Conservation (phyloP, 2,329 filamentous ascomycete genomes). For the Chrysoporthe cubensis region DNA sequence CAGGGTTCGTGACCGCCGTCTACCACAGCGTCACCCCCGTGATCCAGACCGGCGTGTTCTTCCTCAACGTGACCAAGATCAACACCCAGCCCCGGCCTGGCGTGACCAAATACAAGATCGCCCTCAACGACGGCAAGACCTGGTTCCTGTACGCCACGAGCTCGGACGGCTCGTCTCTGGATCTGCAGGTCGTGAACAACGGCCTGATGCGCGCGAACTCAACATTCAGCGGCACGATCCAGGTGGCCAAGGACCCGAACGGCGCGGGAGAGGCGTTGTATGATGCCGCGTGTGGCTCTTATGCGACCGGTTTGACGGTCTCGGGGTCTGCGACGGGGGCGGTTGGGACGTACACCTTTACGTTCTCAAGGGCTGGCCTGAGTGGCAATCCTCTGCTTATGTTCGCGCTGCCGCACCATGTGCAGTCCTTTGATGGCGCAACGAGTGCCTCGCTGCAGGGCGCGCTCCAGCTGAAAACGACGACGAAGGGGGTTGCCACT, state of each 20-base stretch:
- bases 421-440: conserved; percentile 69
- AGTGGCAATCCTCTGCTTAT: conserved; percentile 68
- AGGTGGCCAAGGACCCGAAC: conserved; percentile 78
- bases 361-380: conserved; percentile 73
- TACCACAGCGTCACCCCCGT: conserved; percentile 73
- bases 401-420: conserved; percentile 87
- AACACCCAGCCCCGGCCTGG: conserved; percentile 61
- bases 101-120: conserved; percentile 76
- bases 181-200: conserved; percentile 70
- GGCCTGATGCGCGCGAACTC: conserved; percentile 65
- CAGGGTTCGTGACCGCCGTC: conserved; percentile 80
- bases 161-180: conserved; percentile 61
- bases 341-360: conserved; percentile 72
- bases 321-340: conserved; percentile 63
- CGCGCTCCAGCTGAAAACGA: conserved; percentile 69
- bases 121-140: conserved; percentile 69
- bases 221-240: conserved; percentile 77
- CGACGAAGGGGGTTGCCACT: conserved; percentile 81
- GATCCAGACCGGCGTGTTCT: conserved; percentile 76
- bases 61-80: conserved; percentile 66
- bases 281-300: conserved; percentile 77
- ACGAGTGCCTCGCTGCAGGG: conserved; percentile 56
- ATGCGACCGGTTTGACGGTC: conserved; percentile 66
- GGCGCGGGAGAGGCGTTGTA: conserved; percentile 67
- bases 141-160: conserved; percentile 83